Percentiles rank a stretch among this genome's conserved stretches.
phyloP scores from a whole-genome alignment of 257 asterid species.

The Lantana camara region DNA sequence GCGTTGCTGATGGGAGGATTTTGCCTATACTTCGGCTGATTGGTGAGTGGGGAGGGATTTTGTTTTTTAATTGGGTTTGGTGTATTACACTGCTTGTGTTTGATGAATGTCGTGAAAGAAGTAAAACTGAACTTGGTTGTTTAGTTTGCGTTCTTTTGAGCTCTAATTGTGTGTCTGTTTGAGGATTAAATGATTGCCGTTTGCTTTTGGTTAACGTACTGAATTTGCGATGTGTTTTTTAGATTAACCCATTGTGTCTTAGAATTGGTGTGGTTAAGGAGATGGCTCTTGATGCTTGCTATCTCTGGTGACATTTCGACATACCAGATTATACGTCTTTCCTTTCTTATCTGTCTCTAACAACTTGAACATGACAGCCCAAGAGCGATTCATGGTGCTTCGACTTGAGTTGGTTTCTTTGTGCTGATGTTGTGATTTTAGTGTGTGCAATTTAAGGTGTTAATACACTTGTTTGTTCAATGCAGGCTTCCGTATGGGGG shows the following conservation, averaged over 20 bases:
- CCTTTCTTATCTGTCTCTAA: no score
- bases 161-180: not conserved
- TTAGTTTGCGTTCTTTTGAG: not conserved
- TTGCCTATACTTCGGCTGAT: conserved; percentile 88
- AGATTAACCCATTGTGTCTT: not conserved
- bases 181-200: no score
- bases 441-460: not conserved
- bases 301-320: no score
- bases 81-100: not conserved
- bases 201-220: not conserved
- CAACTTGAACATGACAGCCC: no score
- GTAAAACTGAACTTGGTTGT: not conserved
- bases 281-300: no score
- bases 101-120: not conserved
- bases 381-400: no score
- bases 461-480: not conserved
- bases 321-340: no score
- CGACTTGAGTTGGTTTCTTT: no score
- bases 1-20: conserved; percentile 91
- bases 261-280: no score
- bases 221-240: not conserved
- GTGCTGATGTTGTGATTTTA: no score
- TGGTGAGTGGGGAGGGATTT: conserved; percentile 42
- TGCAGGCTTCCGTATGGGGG: no score
- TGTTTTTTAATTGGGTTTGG: not conserved